phyloP scores from a whole-genome alignment of 1,284 basidiomycete genomes.

The Ustilago cynodontis region DNA sequence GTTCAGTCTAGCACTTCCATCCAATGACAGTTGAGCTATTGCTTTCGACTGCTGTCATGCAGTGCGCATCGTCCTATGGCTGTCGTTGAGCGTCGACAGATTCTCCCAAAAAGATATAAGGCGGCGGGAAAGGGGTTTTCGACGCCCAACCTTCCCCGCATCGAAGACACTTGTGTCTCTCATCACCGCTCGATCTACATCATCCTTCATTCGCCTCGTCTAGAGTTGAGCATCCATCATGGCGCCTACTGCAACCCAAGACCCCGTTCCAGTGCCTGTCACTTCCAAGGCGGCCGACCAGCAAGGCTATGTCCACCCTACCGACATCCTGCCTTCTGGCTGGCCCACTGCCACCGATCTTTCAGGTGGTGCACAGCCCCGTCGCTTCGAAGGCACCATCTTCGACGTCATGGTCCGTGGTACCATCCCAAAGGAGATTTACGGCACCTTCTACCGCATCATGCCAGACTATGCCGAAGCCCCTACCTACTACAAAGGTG shows the following conservation, averaged over 20 bases:
- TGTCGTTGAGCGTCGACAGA: no score
- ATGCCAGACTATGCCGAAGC: constrained; percentile 44
- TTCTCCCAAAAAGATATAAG: no score
- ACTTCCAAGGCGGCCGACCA: constrained; percentile 22
- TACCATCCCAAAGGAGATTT: constrained; percentile 31
- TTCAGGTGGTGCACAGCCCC: constrained; percentile 32
- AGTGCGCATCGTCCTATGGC: no score
- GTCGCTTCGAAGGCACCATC: constrained; percentile 41
- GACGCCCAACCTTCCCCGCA: neutral
- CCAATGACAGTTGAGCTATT: no score
- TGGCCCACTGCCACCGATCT: constrained; percentile 41
- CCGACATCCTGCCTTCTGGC: constrained; percentile 30
- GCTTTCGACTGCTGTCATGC: no score
- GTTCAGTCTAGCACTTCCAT: no score
- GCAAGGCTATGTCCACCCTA: constrained; percentile 32
- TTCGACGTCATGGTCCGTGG: constrained; percentile 34
- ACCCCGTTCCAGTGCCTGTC: constrained; percentile 21
- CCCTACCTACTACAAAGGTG: constrained; percentile 30
- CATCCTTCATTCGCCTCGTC: no score
- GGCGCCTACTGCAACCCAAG: constrained; percentile 32
- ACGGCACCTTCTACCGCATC: constrained; percentile 48
- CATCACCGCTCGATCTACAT: neutral
- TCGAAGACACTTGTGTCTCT: neutral
- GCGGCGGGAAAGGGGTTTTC: no score
- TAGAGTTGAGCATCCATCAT: constrained; percentile 4